Evolutionary conservation across 176 grass and related monocot genomes (phyloP).

Genomic region (Tillandsia fasciculata): DNA sequence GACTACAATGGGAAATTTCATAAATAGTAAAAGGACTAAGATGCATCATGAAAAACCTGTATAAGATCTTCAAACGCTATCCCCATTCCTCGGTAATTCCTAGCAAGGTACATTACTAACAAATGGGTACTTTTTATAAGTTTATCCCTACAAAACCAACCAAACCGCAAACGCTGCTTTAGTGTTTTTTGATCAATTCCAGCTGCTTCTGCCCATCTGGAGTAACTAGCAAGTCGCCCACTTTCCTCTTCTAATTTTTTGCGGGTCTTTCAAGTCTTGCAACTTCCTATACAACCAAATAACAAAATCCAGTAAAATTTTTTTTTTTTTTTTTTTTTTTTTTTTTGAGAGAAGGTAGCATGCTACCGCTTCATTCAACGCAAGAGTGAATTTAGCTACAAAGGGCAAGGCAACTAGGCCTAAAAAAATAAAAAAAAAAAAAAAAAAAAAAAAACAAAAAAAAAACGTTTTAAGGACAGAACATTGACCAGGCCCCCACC

Average conservation of each 20-base stretch:
- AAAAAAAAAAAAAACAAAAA: too few species aligned
- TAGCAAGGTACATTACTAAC: conserved; percentile 65
- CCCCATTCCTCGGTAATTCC: conserved; percentile 57
- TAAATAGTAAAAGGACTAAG: neutral
- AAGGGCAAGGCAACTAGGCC: too few species aligned
- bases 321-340: too few species aligned
- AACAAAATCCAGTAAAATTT: conserved; percentile 13
- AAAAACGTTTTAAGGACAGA: too few species aligned
- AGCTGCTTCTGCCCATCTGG: conserved; percentile 65
- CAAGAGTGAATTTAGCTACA: too few species aligned
- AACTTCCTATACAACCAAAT: conserved; percentile 35
- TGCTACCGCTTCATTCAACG: too few species aligned
- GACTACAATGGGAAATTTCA: neutral
- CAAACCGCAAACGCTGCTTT: conserved; percentile 40
- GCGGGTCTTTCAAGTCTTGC: conserved; percentile 56
- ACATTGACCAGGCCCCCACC: too few species aligned
- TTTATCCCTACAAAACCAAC: conserved; percentile 55
- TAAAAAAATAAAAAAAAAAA: too few species aligned
- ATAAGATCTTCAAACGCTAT: conserved; percentile 72
- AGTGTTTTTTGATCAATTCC: conserved; percentile 42
- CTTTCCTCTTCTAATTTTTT: conserved; percentile 39
- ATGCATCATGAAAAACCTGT: conserved; percentile 39
- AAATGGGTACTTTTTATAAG: conserved; percentile 52
- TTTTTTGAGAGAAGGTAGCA: too few species aligned
- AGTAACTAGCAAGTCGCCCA: conserved; percentile 33